phyloP scores from a whole-genome alignment of 306 rosid species.

The Calophaca sinica region DNA sequence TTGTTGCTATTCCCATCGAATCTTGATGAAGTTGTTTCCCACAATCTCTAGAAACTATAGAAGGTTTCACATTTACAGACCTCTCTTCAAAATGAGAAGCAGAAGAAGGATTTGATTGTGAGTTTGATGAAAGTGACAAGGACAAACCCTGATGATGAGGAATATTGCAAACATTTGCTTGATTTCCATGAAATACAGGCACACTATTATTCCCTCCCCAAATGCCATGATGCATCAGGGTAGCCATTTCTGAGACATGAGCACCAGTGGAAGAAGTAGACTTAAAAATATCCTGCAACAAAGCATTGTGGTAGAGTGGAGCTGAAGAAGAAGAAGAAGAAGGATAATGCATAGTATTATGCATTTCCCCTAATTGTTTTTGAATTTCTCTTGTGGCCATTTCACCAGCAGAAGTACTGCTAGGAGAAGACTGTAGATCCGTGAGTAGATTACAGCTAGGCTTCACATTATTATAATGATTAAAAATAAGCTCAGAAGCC shows the following conservation, averaged over 20 bases:
- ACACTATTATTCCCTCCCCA: slow-evolving; percentile 57
- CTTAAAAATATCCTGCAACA: slow-evolving; percentile 64
- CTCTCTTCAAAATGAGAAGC: slow-evolving; percentile 47
- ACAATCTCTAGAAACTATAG: too few relatives aligned
- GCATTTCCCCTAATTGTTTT: slow-evolving; percentile 49
- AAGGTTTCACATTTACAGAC: slow-evolving; percentile 51
- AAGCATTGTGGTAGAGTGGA: slow-evolving; percentile 49
- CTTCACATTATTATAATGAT: not conserved
- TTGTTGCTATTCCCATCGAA: not conserved
- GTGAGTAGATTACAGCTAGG: not conserved
- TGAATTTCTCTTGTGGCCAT: not conserved
- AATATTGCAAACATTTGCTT: slow-evolving; percentile 49
- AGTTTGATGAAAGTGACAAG: slow-evolving; percentile 81
- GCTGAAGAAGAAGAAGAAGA: slow-evolving; percentile 38
- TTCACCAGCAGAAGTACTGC: not conserved
- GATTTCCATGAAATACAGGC: slow-evolving; percentile 49
- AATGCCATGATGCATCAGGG: slow-evolving; percentile 42
- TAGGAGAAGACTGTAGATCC: not conserved
- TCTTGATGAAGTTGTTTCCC: slow-evolving; percentile 31
- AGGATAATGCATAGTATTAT: not conserved
- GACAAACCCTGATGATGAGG: slow-evolving; percentile 71
- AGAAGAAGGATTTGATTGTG: slow-evolving; percentile 48
- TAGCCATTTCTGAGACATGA: slow-evolving; percentile 53
- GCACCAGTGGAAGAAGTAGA: slow-evolving; percentile 49
- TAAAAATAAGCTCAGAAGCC: slow-evolving; percentile 28